Conservation (phyloP, 495 filamentous ascomycete genomes). For the Echria macrotheca region DNA sequence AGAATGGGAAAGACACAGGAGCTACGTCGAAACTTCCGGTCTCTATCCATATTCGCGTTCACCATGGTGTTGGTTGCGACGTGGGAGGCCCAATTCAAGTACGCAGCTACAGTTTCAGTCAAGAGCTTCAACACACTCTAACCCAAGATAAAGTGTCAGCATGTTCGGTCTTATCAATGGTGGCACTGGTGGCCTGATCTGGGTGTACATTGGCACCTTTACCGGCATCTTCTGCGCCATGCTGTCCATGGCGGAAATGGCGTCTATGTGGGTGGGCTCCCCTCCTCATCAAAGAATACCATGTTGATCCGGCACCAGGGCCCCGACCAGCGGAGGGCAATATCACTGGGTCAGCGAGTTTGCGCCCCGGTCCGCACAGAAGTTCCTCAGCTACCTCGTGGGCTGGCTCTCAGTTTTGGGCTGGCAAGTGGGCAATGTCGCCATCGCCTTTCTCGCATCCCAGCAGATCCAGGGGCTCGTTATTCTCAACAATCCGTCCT, state of each 20-base stretch:
- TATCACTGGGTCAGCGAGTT: conserved; percentile 56
- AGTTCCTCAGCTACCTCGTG: conserved; percentile 55
- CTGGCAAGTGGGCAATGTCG: conserved; percentile 55
- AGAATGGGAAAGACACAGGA: conserved; percentile 13
- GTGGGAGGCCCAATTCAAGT: conserved; percentile 41
- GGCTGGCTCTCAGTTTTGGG: conserved; percentile 58
- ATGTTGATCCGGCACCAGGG: too few species aligned
- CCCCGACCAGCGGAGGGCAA: conserved; percentile 31
- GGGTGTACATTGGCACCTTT: conserved; percentile 25
- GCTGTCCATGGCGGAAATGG: conserved; percentile 25
- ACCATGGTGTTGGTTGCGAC: conserved; percentile 44
- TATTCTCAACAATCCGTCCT: conserved; percentile 44
- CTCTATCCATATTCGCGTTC: conserved; percentile 44
- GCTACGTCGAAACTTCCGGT: conserved; percentile 36
- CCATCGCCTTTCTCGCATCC: conserved; percentile 49
- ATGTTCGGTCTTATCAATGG: conserved; percentile 24
- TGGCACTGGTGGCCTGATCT: conserved; percentile 27
- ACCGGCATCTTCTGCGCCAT: conserved; percentile 22
- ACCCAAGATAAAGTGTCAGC: too few species aligned
- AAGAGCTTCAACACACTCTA: too few species aligned
- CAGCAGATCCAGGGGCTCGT: conserved; percentile 57
- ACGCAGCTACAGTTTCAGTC: too few species aligned
- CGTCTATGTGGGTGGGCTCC: too few species aligned
- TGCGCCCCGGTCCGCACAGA: conserved; percentile 47
- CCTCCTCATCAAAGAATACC: too few species aligned